phyloP scores from a whole-genome alignment of 148 eudicot genomes.

The Fagopyrum tataricum region DNA sequence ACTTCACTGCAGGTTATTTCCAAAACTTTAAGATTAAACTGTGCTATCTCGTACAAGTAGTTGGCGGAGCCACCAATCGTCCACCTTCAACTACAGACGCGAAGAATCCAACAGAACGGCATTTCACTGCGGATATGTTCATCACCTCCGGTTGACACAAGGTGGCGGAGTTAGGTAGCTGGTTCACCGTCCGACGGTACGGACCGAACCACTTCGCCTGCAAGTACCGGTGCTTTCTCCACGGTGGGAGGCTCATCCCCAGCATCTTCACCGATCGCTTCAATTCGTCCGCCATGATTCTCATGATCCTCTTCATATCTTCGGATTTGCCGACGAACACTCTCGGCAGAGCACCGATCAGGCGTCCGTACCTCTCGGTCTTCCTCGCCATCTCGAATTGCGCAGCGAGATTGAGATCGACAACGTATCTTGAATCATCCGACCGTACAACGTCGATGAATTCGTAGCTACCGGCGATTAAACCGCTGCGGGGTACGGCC shows the following conservation, averaged over 20 bases:
- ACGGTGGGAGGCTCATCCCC: conserved; percentile 64
- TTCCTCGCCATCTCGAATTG: conserved; percentile 75
- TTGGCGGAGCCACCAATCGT: neutral
- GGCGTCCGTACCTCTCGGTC: conserved; percentile 23
- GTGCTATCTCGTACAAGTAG: conserved; percentile 1
- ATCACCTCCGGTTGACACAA: conserved; percentile 2
- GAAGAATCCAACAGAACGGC: conserved; percentile 38
- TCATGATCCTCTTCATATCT: conserved; percentile 44
- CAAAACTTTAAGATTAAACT: neutral
- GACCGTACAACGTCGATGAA: conserved; percentile 53
- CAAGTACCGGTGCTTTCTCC: conserved; percentile 80
- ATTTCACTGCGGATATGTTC: conserved; percentile 17
- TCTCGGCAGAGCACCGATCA: conserved; percentile 36
- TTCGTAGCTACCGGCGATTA: conserved; percentile 57
- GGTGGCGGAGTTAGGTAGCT: conserved; percentile 9
- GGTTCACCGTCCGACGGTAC: conserved; percentile 41
- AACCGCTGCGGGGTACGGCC: conserved; percentile 34
- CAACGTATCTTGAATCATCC: conserved; percentile 28
- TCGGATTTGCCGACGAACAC: conserved; percentile 48
- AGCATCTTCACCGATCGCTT: conserved; percentile 58
- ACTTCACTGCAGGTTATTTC: neutral
- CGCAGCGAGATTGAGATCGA: conserved; percentile 50
- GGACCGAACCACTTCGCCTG: conserved; percentile 89
- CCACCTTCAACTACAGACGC: conserved; percentile 20
- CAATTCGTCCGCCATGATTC: conserved; percentile 49